These are phyloP conservation scores for Nematocida sp. DNA, from an alignment of 371 early-diverging fungal species.

Conservation along the genomic window DNA sequence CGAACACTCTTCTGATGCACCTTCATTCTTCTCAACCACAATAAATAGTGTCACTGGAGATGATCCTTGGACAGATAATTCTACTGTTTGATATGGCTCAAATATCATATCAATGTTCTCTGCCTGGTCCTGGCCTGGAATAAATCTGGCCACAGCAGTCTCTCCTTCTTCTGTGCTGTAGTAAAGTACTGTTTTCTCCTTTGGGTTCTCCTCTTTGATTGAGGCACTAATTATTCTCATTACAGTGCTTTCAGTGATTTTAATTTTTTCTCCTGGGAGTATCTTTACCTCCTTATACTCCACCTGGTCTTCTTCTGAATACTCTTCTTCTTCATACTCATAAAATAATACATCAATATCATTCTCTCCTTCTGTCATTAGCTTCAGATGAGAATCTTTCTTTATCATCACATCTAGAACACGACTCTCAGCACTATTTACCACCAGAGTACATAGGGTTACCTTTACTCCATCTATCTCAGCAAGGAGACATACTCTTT, in stretches of 20 bases:
- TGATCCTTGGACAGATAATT: neutral
- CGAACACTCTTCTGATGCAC: no score
- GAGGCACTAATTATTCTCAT: conserved; percentile 2
- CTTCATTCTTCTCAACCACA: no score
- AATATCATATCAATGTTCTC: neutral
- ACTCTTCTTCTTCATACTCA: conserved; percentile 9
- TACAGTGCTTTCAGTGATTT: neutral
- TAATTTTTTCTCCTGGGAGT: neutral
- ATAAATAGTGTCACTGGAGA: no score
- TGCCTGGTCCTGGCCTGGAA: neutral
- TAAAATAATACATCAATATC: conserved; percentile 37
- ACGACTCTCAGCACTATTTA: conserved; percentile 25
- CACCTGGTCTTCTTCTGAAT: conserved; percentile 1
- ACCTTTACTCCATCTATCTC: conserved; percentile 8
- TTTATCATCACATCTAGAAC: conserved; percentile 28
- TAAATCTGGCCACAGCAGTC: neutral
- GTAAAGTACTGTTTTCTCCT: conserved; percentile 16
- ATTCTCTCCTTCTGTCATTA: conserved; percentile 23
- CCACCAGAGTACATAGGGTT: conserved; percentile 31
- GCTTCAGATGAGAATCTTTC: neutral
- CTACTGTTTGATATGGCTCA: neutral
- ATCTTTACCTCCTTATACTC: neutral
- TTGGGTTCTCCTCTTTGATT: neutral
- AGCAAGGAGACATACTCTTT: conserved; percentile 7
- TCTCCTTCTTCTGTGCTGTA: neutral